Evolutionary conservation across 208 protist species (phyloP), one percentile per base, ranked within the genome.

Genomic region (Herpetomonas muscarum): DNA sequence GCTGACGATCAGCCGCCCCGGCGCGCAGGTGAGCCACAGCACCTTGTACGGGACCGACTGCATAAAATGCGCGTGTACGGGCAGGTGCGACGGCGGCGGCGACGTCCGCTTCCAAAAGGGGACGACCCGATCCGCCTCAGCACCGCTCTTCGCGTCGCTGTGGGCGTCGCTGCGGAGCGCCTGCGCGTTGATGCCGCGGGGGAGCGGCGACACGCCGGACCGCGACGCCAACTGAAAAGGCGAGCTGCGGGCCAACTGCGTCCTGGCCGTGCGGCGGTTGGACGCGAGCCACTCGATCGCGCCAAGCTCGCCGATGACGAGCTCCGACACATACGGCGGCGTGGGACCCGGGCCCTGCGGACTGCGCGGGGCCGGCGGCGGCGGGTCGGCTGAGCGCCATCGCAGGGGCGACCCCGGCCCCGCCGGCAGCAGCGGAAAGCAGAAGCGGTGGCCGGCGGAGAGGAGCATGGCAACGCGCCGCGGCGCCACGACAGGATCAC

Each of bases 1-100:
- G 1, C 77, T 87, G 15, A 81, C 74, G 15, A 90, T 55, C 31
- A 93, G 28, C 22, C 57, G 49, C 0, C 64, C 61, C 13, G 42
- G 34, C 42, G 67, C 45, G 37, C 67, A 55, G 22, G 56, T 59
- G 3, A 83, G 70, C 81, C 85, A 92, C 32, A 87, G 51, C 17
- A 80, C 30, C 54, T 74, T 75, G 53, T 71, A 88, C 10, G 85
- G 85, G 3, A 92, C 39, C 1, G 81, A 71, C 44, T 74, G 60
- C 44, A 87, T 81, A 41, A 78, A 74, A 31, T 50, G 75, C 5
- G 58, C 70, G 15, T 51, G 39, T 21, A 85, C 48, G 5, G 41
- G 41, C 22, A 53, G 6, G 5, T 6, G 19, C 21, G 47, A 46
- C 5, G 41, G 41, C 9, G 15, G 41, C 4, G 41, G 41, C 5